Base-by-base conservation (phyloP, 2,329 filamentous ascomycete genomes). In the Aspergillus tanneri region DNA sequence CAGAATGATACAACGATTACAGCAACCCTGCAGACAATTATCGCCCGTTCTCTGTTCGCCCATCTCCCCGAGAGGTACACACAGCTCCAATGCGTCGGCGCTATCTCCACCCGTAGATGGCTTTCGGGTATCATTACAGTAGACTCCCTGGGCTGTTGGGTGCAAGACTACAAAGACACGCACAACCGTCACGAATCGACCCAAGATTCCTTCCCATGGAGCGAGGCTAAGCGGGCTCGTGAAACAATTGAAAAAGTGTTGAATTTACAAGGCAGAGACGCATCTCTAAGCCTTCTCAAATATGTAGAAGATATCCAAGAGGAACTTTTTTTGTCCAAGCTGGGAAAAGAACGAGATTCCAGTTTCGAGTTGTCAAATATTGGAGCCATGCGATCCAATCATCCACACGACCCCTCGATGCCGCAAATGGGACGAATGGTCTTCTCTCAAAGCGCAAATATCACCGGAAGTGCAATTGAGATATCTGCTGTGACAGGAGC, bases 281-380 rank as follows among this genome's bases (percentile, higher is more conserved):
- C 63, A 5, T 51, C 50, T 3, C 37, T 68, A 11, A 70, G 66
- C 4, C 60, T 76, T 5, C 58, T 78, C 9, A 70, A 67, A 34
- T 72, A 65, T 22, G 70, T 77, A 0, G 58, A 63, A 10, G 57
- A 76, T 43, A 67, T 71, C 28, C 66, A 64, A 10, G 36, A 67
- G 3, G 64, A 66, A 1, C 61, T 71, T 10, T 70, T 74, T 34
- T 44, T 57, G 3, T 61, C 63, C 0, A 67, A 69, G 41, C 16
- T 74, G 2, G 75, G 74, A 3, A 67, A 69, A 35, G 55, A 63
- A 3, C 61, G 76, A 2, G 59, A 56, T 1, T 55, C 58, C 12
- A 69, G 64, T 7, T 74, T 71, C 18, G 75, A 78, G 52, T 47
- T 78, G 6, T 77, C 75, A 0, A 78, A 77, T 55, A 44, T 78